A percentile compares a stretch with the other conserved stretches of the same genome.
phyloP scores from a whole-genome alignment of 305 asterid species.

The Withania somnifera region DNA sequence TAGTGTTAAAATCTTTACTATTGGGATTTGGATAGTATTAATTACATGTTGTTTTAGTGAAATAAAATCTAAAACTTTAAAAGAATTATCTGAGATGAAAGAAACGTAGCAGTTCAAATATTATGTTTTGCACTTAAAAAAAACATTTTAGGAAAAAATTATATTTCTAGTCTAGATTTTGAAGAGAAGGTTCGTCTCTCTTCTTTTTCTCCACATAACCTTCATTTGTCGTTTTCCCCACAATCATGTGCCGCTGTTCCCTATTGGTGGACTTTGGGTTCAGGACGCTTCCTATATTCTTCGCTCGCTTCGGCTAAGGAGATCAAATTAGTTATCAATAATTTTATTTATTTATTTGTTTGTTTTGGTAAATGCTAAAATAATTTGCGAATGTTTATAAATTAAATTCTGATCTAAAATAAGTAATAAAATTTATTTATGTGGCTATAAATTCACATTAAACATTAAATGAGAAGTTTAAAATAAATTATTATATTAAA shows the following conservation, averaged over 20 bases:
- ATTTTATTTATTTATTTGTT: too few species aligned
- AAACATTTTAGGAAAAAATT: too few species aligned
- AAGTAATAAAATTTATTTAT: too few species aligned
- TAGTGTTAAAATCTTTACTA: neutral
- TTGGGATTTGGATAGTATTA: neutral
- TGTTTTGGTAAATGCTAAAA: too few species aligned
- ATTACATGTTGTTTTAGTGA: neutral
- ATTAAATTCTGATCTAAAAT: too few species aligned
- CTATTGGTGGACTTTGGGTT: neutral
- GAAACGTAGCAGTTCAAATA: neutral
- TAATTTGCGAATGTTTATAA: too few species aligned
- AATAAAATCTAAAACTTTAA: neutral
- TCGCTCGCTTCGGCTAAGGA: too few species aligned
- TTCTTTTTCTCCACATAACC: neutral
- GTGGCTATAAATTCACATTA: too few species aligned
- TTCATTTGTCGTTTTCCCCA: neutral
- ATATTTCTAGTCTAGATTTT: neutral
- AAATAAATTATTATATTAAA: too few species aligned
- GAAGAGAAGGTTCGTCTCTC: neutral
- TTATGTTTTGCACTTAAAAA: neutral
- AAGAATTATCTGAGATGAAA: neutral
- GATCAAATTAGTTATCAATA: too few species aligned
- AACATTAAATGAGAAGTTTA: too few species aligned
- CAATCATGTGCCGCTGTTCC: neutral
- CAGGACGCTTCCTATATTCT: neutral